Percentiles rank a stretch among this genome's conserved stretches.
Evolutionary conservation across 169 alveolate species (phyloP).

Genomic region (Cryptosporidium ubiquitum): DNA sequence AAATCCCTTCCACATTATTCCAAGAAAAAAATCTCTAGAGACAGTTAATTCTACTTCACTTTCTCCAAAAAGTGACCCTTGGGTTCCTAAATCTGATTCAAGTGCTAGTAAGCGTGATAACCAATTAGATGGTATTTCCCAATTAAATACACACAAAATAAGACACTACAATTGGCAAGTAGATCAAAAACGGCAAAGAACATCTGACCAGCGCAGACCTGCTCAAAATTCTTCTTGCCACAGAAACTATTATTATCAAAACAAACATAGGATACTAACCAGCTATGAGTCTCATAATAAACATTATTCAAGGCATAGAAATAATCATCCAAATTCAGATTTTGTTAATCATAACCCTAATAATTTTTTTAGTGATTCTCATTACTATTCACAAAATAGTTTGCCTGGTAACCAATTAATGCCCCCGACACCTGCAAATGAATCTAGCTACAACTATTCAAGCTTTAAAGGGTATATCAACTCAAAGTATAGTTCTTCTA

Average conservation of each 20-base stretch:
- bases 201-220: conserved; percentile 6
- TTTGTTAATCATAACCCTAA: neutral
- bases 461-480: neutral
- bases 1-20: conserved; percentile 14
- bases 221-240: neutral
- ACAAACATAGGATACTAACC: neutral
- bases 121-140: conserved; percentile 4
- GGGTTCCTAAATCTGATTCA: conserved; percentile 56
- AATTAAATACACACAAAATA: neutral
- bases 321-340: neutral
- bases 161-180: conserved; percentile 17
- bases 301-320: conserved; percentile 8
- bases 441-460: neutral
- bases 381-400: neutral
- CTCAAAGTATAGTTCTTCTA: conserved; percentile 9
- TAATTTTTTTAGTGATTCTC: neutral
- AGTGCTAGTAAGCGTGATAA: neutral
- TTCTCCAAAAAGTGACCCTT: conserved; percentile 51
- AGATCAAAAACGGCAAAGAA: conserved; percentile 38
- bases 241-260: conserved; percentile 9
- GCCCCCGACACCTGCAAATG: neutral
- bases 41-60: neutral
- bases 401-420: neutral
- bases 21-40: conserved; percentile 19
- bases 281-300: conserved; percentile 11